Base-by-base conservation (phyloP, 139 green algal genomes). In the Tetradesmus lagerheimii region DNA sequence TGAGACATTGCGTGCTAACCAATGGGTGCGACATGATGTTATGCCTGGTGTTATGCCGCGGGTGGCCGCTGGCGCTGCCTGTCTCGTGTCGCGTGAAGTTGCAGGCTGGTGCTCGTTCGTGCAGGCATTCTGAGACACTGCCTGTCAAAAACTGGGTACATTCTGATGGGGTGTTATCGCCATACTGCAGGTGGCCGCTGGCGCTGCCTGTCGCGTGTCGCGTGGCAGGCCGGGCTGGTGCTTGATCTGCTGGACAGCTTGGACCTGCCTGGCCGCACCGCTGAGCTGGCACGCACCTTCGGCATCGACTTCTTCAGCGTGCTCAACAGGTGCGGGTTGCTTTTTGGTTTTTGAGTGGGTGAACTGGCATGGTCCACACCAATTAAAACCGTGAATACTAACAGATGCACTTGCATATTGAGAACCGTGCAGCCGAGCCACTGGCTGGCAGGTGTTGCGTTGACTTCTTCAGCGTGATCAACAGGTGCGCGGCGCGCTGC, bases 231-330 rank as follows among this genome's bases (percentile, higher is more conserved):
- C 23, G 89, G 88, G 35, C 92, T 98, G 37, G 95, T 94, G 77
- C 93, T 99, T 85, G 88, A 92, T 4, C 95, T 99, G 92, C 77
- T 98, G 81, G 96, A 98, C 78, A 92, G 96, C 47, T 94, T 99
- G 88, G 98, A 99, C 91, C 84, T 99, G 78, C 91, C 98, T 39
- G 88, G 90, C 0, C 80, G 87, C 31, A 87, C 87, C 35, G 78
- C 79, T 76, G 87, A 91, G 87, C 79, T 91, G 87, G 87, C 87
- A 43, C 45, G 79, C 37, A 95, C 97, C 18, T 99, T 98, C 88
- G 98, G 98, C 92, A 99, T 99, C 78, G 98, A 99, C 95, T 99
- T 99, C 91, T 98, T 97, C 90, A 95, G 91, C 9, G 95, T 97
- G 35, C 34, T 96, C 15, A 93, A 85, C 35, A 91, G 91, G 77